Evolutionary conservation across 257 asterid species (phyloP).

Genomic region (Catharanthus roseus): DNA sequence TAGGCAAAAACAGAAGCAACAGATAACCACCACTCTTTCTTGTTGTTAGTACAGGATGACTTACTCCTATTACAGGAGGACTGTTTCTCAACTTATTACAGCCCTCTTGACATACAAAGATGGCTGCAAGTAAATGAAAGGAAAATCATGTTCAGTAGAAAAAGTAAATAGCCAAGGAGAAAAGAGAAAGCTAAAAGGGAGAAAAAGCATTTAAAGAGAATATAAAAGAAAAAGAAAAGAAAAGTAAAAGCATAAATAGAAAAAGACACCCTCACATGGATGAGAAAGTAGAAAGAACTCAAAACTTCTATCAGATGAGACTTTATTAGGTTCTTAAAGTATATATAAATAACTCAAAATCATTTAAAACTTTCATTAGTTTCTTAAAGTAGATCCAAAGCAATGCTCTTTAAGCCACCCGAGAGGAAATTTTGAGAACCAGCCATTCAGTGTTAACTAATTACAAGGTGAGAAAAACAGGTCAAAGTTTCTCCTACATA

Average conservation of each 20-base stretch:
- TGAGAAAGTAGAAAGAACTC: conserved; percentile 33
- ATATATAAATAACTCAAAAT: conserved; percentile 5
- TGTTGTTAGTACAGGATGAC: neutral
- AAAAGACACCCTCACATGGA: conserved; percentile 52
- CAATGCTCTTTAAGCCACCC: conserved; percentile 6
- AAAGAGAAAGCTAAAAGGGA: conserved; percentile 26
- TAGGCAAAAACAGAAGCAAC: conserved; percentile 3
- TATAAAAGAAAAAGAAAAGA: conserved; percentile 19
- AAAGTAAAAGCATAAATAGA: conserved; percentile 23
- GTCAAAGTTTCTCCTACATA: neutral
- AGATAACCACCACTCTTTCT: conserved; percentile 5
- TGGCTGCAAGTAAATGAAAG: conserved; percentile 30
- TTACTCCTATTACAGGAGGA: too few species aligned
- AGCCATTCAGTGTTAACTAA: too few species aligned
- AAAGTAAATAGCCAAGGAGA: conserved; percentile 18
- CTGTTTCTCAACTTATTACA: conserved; percentile 18
- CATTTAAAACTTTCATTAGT: neutral
- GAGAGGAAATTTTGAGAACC: too few species aligned
- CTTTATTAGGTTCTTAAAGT: conserved; percentile 27
- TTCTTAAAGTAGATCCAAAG: conserved; percentile 20
- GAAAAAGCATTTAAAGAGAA: conserved; percentile 33
- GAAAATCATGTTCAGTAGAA: conserved; percentile 16
- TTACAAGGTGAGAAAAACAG: neutral
- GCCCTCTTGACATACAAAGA: conserved; percentile 22
- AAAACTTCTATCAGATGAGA: conserved; percentile 9